Percentiles rank a stretch among this genome's conserved stretches.
These are phyloP conservation scores for Hericium rajendrae DNA, from an alignment of 768 basidiomycete species.

Conservation along the genomic window DNA sequence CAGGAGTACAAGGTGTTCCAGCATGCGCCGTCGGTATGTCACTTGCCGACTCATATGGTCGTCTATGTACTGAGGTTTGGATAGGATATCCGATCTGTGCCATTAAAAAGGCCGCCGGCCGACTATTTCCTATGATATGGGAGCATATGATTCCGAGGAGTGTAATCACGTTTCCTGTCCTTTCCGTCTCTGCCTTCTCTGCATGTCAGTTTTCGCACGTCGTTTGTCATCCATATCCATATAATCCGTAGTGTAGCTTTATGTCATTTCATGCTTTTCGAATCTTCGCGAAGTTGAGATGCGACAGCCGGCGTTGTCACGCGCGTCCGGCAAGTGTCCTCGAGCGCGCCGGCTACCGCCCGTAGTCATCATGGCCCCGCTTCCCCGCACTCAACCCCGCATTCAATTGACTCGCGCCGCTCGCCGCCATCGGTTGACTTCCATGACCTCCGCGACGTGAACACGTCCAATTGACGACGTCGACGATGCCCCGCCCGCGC, in stretches of 20 bases:
- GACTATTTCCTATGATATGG: constrained; percentile 65
- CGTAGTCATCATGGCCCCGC: too few relatives aligned
- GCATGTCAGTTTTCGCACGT: neutral
- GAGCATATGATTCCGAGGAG: constrained; percentile 1
- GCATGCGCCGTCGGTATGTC: constrained; percentile 75
- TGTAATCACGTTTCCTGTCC: neutral
- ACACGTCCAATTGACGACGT: neutral
- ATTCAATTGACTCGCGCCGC: too few relatives aligned
- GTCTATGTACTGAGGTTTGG: neutral
- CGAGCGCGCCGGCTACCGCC: too few relatives aligned
- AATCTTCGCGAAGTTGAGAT: neutral
- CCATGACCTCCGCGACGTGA: too few relatives aligned
- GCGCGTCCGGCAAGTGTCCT: too few relatives aligned
- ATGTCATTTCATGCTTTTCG: neutral
- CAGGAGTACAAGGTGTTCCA: constrained; percentile 96
- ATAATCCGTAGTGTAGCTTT: neutral
- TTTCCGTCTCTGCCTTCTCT: neutral
- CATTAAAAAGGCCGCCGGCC: constrained; percentile 76
- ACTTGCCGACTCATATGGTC: neutral
- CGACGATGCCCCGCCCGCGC: neutral
- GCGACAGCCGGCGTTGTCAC: too few relatives aligned
- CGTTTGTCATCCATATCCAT: too few relatives aligned
- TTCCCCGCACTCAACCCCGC: too few relatives aligned
- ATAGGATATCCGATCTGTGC: constrained; percentile 75
- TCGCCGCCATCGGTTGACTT: too few relatives aligned